These are phyloP conservation scores for Yamadazyma taylorii DNA, from an alignment of 1,139 yeast genomes.

Conservation along the genomic window DNA sequence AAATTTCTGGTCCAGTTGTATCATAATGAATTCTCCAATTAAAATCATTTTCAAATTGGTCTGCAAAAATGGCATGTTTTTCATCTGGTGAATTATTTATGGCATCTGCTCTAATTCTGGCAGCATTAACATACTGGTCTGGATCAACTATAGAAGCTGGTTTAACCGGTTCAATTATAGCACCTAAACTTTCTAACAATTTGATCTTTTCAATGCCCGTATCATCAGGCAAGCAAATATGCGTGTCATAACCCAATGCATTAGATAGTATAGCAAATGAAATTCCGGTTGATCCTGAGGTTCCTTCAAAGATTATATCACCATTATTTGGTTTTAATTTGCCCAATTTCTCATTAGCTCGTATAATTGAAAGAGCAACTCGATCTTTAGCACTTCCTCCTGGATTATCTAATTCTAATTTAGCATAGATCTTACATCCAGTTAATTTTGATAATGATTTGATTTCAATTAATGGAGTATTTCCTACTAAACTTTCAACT, in stretches of 20 bases:
- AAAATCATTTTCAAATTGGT: conserved; percentile 90
- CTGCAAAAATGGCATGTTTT: conserved; percentile 76
- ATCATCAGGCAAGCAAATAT: conserved; percentile 93
- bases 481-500: conserved; percentile 67
- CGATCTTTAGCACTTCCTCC: conserved; percentile 97
- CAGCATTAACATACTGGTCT: conserved; percentile 87
- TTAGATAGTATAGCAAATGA: conserved; percentile 86
- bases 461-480: conserved; percentile 83
- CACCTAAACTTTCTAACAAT: conserved; percentile 73
- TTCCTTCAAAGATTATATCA: conserved; percentile 86
- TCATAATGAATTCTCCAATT: conserved; percentile 85
- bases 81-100: conserved; percentile 44
- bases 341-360: conserved; percentile 63
- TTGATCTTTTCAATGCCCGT: conserved; percentile 82
- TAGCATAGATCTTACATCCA: conserved; percentile 84
- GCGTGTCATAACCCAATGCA: conserved; percentile 85
- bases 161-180: conserved; percentile 80
- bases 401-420: conserved; percentile 82
- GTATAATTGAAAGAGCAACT: conserved; percentile 83
- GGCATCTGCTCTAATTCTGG: conserved; percentile 62
- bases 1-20: conserved; percentile 91
- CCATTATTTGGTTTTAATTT: conserved; percentile 52
- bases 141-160: conserved; percentile 97
- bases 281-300: conserved; percentile 95
- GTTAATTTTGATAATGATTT: conserved; percentile 72